These are phyloP conservation scores for Niveomyces coronatus DNA, from an alignment of 2,329 filamentous ascomycete species.

Conservation along the genomic window DNA sequence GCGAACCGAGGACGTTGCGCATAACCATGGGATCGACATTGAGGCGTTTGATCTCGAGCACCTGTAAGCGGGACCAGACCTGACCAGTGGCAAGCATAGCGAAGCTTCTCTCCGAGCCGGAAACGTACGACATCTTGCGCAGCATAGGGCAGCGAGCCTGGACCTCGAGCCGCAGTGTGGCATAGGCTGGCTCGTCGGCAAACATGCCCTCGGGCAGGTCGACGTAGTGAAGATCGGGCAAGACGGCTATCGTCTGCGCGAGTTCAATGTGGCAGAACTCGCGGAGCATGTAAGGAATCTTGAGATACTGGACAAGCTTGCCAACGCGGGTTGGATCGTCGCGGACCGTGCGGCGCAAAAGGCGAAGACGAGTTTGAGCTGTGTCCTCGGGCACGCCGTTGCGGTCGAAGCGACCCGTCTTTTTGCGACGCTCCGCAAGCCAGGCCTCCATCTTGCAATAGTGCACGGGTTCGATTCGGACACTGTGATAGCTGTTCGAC, in stretches of 20 bases:
- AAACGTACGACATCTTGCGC: conserved; percentile 78
- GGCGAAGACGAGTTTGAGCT: conserved; percentile 61
- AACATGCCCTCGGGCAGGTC: conserved; percentile 86
- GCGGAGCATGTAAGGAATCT: conserved; percentile 89
- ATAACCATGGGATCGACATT: conserved; percentile 61
- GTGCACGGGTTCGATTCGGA: conserved; percentile 88
- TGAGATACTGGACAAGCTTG: conserved; percentile 63
- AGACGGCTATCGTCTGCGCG: conserved; percentile 73
- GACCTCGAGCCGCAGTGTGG: conserved; percentile 71
- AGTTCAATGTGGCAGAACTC: conserved; percentile 78
- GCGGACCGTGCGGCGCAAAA: conserved; percentile 73
- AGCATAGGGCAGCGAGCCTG: conserved; percentile 75
- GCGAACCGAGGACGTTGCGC: conserved; percentile 57
- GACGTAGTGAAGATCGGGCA: conserved; percentile 78
- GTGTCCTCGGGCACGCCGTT: conserved; percentile 76
- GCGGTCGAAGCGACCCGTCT: conserved; percentile 59
- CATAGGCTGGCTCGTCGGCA: conserved; percentile 64
- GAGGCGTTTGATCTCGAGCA: conserved; percentile 59
- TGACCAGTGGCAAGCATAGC: conserved; percentile 55
- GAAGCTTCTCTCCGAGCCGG: conserved; percentile 69
- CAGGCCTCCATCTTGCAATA: conserved; percentile 83
- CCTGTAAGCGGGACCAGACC: conserved; percentile 61
- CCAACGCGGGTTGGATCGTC: conserved; percentile 63
- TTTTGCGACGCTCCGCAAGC: conserved; percentile 69
- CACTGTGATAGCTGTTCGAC: conserved; percentile 62